Evolutionary conservation across 805 yeast species (phyloP).

Genomic region (Wickerhamiella sergipiensis): DNA sequence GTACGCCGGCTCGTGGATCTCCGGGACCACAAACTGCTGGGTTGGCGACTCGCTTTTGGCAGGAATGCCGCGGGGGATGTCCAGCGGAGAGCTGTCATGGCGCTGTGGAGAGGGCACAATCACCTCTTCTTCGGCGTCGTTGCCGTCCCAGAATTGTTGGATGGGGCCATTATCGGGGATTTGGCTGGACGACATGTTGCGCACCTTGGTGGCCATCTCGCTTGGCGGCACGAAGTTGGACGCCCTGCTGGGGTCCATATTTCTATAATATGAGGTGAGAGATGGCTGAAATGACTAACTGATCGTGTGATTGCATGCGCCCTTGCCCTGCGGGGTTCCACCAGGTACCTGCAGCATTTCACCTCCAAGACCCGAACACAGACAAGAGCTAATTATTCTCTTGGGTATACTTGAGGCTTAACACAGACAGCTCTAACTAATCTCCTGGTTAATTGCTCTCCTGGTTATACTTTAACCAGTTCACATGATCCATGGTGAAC

Average conservation of each 20-base stretch:
- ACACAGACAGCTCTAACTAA: no score
- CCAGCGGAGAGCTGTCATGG: slow-evolving; percentile 2
- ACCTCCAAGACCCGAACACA: no score
- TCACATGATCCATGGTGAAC: slow-evolving; percentile 8
- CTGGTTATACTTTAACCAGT: slow-evolving; percentile 14
- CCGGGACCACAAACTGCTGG: slow-evolving; percentile 17
- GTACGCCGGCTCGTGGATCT: slow-evolving; percentile 20
- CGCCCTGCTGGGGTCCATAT: slow-evolving; percentile 87
- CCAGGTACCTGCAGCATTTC: no score
- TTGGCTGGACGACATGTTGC: slow-evolving; percentile 25
- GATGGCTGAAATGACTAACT: not conserved
- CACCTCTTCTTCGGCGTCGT: not conserved
- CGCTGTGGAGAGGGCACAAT: not conserved
- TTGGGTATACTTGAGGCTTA: slow-evolving; percentile 7
- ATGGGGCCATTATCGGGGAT: slow-evolving; percentile 21
- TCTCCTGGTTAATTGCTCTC: slow-evolving; percentile 1
- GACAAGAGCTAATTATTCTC: slow-evolving; percentile 1
- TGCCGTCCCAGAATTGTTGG: slow-evolving; percentile 11
- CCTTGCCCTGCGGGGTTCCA: no score
- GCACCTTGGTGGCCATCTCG: slow-evolving; percentile 25
- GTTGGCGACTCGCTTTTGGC: slow-evolving; percentile 19
- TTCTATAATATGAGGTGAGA: not conserved
- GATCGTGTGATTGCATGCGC: not conserved
- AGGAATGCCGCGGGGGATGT: slow-evolving; percentile 18
- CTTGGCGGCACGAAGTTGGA: slow-evolving; percentile 85